Evolutionary conservation across 805 yeast species (phyloP).

Genomic region (Candida hungchunana): DNA sequence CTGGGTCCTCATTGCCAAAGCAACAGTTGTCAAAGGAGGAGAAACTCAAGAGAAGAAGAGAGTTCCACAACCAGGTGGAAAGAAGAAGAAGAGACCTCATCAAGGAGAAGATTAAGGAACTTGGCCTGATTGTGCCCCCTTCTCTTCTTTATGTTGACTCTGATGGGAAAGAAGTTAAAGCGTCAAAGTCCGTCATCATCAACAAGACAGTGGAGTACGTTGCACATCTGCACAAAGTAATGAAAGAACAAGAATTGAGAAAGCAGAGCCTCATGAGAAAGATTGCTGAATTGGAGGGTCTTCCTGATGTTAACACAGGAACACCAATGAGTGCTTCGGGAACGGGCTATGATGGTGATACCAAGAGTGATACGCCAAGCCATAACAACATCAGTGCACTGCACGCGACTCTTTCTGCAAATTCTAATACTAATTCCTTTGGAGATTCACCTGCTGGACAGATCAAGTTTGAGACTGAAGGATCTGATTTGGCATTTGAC

Average conservation of each 20-base stretch:
- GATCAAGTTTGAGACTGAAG: slow-evolving; percentile 24
- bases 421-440: slow-evolving; percentile 9
- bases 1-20: slow-evolving; percentile 27
- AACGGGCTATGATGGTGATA: no score
- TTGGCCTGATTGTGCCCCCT: slow-evolving; percentile 80
- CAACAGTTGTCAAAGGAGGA: slow-evolving; percentile 53
- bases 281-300: slow-evolving; percentile 32
- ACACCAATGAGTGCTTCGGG: slow-evolving; percentile 8
- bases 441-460: slow-evolving; percentile 11
- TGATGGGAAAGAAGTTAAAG: slow-evolving; percentile 62
- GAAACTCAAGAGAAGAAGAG: slow-evolving; percentile 71
- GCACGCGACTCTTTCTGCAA: neutral
- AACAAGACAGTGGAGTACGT: slow-evolving; percentile 79
- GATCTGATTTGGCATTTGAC: slow-evolving; percentile 19
- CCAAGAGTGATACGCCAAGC: slow-evolving; percentile 1
- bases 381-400: neutral
- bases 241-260: slow-evolving; percentile 50
- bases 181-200: slow-evolving; percentile 78
- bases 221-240: slow-evolving; percentile 55
- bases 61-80: slow-evolving; percentile 92
- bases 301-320: slow-evolving; percentile 16
- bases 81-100: slow-evolving; percentile 87
- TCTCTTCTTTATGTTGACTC: slow-evolving; percentile 44
- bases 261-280: slow-evolving; percentile 36
- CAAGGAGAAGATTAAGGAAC: slow-evolving; percentile 81